Evolutionary conservation across 2,329 filamentous ascomycete species (phyloP).

Genomic region (Penicillium occitanis): DNA sequence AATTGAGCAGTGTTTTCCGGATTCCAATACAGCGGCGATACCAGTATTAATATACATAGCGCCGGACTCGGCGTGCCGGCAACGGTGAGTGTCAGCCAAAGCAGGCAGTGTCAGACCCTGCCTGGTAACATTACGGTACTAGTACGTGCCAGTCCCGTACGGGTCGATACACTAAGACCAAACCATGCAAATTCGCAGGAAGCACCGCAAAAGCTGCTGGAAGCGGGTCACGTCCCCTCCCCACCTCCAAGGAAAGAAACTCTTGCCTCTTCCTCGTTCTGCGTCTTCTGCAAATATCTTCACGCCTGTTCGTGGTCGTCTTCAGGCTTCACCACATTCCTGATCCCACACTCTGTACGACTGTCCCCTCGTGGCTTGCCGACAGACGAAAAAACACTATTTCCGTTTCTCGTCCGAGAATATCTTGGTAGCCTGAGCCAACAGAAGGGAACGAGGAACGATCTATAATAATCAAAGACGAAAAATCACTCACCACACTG

Average conservation of each 20-base stretch:
- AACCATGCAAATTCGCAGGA: not conserved
- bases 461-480: not conserved
- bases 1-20: not conserved
- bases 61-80: constrained; percentile 16
- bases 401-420: not conserved
- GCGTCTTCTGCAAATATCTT: not conserved
- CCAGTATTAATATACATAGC: constrained; percentile 6
- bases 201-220: constrained; percentile 6
- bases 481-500: not conserved
- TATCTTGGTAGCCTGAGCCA: not conserved
- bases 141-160: not conserved
- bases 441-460: not conserved
- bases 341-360: not conserved
- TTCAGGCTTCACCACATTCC: constrained; percentile 2
- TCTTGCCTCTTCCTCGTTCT: constrained; percentile 9
- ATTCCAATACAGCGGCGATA: not conserved
- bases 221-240: constrained; percentile 16
- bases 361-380: not conserved
- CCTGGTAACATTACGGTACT: not conserved
- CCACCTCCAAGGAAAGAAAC: constrained; percentile 19
- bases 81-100: not conserved
- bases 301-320: not conserved
- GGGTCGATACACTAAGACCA: not conserved
- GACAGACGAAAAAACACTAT: not conserved
- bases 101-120: not conserved